A percentile compares a stretch with the other conserved stretches of the same genome.
phyloP scores from a whole-genome alignment of 371 early-diverging fungal species.

The Saksenaea vasiformis region DNA sequence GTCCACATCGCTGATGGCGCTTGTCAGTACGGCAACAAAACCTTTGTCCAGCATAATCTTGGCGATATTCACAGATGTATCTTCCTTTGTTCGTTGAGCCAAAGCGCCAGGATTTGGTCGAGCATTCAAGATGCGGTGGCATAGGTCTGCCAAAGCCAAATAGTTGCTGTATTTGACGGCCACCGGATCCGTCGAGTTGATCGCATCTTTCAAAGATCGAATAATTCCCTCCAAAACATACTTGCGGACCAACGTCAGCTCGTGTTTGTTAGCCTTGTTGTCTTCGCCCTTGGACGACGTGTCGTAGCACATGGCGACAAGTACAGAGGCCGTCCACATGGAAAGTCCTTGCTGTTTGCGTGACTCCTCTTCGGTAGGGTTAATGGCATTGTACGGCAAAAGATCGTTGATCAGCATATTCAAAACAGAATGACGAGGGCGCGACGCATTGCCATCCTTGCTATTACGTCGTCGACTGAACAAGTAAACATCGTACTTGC shows the following conservation, averaged over 20 bases:
- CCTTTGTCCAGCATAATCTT: constrained; percentile 90
- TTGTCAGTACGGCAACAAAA: constrained; percentile 80
- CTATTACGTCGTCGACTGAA: constrained; percentile 58
- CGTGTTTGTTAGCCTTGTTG: constrained; percentile 53
- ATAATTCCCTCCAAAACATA: constrained; percentile 67
- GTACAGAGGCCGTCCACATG: constrained; percentile 63
- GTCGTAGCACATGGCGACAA: constrained; percentile 62
- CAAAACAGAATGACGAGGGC: constrained; percentile 39
- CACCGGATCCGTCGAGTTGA: constrained; percentile 51
- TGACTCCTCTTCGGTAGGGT: constrained; percentile 50
- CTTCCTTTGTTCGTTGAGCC: constrained; percentile 50
- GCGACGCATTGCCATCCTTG: constrained; percentile 36
- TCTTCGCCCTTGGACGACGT: constrained; percentile 30
- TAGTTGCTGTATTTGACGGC: constrained; percentile 72
- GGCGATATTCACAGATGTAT: constrained; percentile 64
- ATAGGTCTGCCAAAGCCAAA: constrained; percentile 72
- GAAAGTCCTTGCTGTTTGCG: constrained; percentile 67
- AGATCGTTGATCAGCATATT: constrained; percentile 64
- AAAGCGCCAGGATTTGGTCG: constrained; percentile 38
- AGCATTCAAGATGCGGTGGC: constrained; percentile 67
- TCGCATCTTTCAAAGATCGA: constrained; percentile 63
- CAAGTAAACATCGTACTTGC: constrained; percentile 73
- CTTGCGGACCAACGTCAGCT: constrained; percentile 66
- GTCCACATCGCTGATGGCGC: constrained; percentile 84
- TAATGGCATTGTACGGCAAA: constrained; percentile 59